phyloP scores from a whole-genome alignment of 2,329 filamentous ascomycete genomes.

The Diaporthe eres region DNA sequence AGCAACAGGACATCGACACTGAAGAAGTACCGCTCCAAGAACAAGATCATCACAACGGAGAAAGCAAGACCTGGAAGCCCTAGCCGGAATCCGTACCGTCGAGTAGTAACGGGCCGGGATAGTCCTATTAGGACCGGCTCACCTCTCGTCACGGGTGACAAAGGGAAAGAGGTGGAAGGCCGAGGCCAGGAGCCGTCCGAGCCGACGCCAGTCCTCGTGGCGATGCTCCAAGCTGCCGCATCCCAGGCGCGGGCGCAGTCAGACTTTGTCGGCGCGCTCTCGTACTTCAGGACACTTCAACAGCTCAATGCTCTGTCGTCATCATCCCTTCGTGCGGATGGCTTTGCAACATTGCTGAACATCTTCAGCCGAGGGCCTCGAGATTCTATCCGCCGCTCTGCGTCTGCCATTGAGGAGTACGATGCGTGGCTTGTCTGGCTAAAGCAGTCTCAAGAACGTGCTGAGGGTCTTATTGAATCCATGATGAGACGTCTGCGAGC shows the following conservation, averaged over 20 bases:
- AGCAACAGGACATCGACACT: constrained; percentile 78
- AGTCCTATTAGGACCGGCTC: constrained; percentile 44
- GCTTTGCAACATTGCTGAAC: constrained; percentile 79
- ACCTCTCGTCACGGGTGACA: constrained; percentile 43
- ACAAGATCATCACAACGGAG: constrained; percentile 67
- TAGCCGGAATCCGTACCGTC: constrained; percentile 72
- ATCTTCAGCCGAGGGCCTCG: constrained; percentile 81
- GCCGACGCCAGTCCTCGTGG: constrained; percentile 68
- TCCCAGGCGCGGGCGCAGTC: constrained; percentile 82
- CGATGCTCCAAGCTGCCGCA: constrained; percentile 83
- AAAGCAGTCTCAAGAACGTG: constrained; percentile 84
- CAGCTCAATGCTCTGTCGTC: constrained; percentile 76
- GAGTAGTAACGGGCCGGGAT: constrained; percentile 44
- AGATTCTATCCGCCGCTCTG: constrained; percentile 77
- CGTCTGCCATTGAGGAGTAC: constrained; percentile 82
- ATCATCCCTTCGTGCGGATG: constrained; percentile 73
- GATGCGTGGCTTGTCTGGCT: constrained; percentile 88
- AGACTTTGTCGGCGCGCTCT: constrained; percentile 86
- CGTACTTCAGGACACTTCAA: constrained; percentile 87
- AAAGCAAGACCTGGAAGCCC: constrained; percentile 53
- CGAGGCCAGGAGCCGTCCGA: constrained; percentile 58
- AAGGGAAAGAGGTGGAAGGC: constrained; percentile 50
- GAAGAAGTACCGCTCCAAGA: constrained; percentile 73
- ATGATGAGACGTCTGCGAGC: constrained; percentile 82
- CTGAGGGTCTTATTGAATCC: constrained; percentile 79